Conservation (phyloP, 306 rosid genomes). For the Cercis canadensis region DNA sequence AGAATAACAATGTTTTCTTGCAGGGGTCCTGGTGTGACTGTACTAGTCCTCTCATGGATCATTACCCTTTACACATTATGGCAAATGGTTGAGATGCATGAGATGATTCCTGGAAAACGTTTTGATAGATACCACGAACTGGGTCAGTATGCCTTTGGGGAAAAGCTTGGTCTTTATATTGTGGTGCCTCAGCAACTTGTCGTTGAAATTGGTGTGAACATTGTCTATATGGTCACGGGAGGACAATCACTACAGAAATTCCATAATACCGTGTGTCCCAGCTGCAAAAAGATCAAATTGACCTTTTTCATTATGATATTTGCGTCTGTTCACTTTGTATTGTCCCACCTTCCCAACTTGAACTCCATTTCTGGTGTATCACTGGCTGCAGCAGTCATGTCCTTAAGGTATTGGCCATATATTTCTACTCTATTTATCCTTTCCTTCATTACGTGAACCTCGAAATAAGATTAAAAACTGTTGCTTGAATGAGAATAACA, state of each 20-base stretch:
- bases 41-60: slow-evolving; percentile 66
- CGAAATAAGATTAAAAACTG: no score
- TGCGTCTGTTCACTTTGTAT: slow-evolving; percentile 72
- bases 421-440: no score
- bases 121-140: slow-evolving; percentile 81
- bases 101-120: slow-evolving; percentile 78
- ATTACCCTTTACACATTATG: slow-evolving; percentile 72
- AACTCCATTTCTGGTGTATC: slow-evolving; percentile 73
- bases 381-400: slow-evolving; percentile 79
- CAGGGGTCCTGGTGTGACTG: slow-evolving; percentile 79
- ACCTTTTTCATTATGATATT: slow-evolving; percentile 77
- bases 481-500: not conserved
- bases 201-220: slow-evolving; percentile 65
- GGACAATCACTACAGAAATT: slow-evolving; percentile 72
- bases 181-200: slow-evolving; percentile 85
- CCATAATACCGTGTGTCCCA: slow-evolving; percentile 47
- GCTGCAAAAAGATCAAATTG: slow-evolving; percentile 52
- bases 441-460: no score
- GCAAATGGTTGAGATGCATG: slow-evolving; percentile 93
- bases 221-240: slow-evolving; percentile 78
- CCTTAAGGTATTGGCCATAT: slow-evolving; percentile 62
- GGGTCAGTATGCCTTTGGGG: slow-evolving; percentile 80
- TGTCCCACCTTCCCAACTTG: slow-evolving; percentile 79
- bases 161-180: slow-evolving; percentile 73
- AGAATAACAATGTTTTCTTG: no score